Evolutionary conservation across 257 asterid genomes (phyloP).

Genomic region (Solanum bukasovii): DNA sequence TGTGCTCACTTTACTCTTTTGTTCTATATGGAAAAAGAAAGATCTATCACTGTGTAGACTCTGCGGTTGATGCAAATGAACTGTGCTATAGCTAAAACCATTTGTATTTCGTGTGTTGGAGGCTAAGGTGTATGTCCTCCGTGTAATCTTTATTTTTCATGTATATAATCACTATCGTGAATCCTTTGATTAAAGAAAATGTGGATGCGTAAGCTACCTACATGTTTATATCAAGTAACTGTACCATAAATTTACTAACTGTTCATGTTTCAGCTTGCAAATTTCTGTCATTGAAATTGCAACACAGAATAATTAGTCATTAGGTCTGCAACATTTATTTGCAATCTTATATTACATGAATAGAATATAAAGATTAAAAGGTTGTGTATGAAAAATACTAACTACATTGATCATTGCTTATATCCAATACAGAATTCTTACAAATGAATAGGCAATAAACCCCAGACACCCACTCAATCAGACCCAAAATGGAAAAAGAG

Average conservation of each 20-base stretch:
- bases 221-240: background rate
- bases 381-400: background rate
- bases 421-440: background rate
- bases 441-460: background rate
- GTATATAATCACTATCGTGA: background rate
- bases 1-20: background rate
- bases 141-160: background rate
- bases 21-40: background rate
- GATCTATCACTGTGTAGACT: background rate
- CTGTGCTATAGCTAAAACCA: background rate
- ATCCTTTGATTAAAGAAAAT: background rate
- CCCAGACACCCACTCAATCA: background rate
- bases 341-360: background rate
- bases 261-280: background rate
- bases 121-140: background rate
- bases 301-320: background rate
- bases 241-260: background rate
- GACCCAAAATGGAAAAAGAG: background rate
- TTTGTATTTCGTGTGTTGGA: background rate
- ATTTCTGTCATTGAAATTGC: background rate
- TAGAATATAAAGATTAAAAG: background rate
- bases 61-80: background rate
- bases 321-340: background rate
- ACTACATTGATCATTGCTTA: background rate
- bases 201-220: background rate